Conservation (phyloP, 805 yeast species). For the Schizosaccharomyces cryophilus region DNA sequence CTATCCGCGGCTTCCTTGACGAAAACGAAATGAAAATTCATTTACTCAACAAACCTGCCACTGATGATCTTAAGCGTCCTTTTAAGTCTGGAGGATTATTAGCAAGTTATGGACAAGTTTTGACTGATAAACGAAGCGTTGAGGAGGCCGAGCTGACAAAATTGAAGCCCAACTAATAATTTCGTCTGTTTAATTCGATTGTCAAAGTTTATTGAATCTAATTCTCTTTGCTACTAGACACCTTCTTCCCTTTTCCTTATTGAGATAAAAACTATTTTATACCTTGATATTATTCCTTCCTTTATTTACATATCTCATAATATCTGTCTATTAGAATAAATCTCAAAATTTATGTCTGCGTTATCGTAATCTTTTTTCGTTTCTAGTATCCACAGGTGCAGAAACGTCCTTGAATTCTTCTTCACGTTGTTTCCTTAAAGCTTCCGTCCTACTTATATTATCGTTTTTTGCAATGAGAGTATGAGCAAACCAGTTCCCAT, state of each 20-base stretch:
- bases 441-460: neutral
- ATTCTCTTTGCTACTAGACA: neutral
- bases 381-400: neutral
- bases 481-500: neutral
- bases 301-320: neutral
- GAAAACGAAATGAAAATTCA: conserved; percentile 79
- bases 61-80: conserved; percentile 83
- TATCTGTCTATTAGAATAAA: too few species aligned
- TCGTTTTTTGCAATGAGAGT: neutral
- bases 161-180: neutral
- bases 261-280: neutral
- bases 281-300: neutral
- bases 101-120: conserved; percentile 13
- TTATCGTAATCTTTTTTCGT: too few species aligned
- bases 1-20: conserved; percentile 75
- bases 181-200: neutral
- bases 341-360: too few species aligned
- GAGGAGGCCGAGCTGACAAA: neutral
- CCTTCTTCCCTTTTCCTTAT: neutral
- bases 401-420: neutral
- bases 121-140: neutral
- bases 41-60: conserved; percentile 44
- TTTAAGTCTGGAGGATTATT: conserved; percentile 52
- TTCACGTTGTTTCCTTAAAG: neutral
- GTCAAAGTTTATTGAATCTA: neutral